These are phyloP conservation scores for Ceratopteris richardii DNA, from an alignment of 75 land plant species.

Conservation along the genomic window DNA sequence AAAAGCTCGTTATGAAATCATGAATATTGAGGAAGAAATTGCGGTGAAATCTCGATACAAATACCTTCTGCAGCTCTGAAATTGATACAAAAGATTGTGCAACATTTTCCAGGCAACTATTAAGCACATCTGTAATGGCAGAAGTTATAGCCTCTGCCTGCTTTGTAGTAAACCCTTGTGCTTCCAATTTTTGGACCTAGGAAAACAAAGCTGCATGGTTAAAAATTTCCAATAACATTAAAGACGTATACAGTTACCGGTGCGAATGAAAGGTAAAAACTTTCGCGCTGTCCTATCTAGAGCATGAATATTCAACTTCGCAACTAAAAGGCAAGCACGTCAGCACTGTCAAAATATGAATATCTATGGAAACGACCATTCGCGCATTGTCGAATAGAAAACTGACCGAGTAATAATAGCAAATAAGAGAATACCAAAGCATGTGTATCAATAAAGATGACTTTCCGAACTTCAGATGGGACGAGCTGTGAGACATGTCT, in stretches of 20 bases:
- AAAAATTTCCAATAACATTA: background rate
- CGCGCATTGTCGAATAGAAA: background rate
- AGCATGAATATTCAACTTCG: no score
- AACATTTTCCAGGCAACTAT: slow-evolving; percentile 84
- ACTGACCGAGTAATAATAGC: background rate
- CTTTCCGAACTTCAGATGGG: background rate
- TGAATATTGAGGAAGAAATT: no score
- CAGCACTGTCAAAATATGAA: background rate
- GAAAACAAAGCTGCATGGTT: background rate
- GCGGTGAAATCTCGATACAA: no score
- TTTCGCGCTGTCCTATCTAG: no score
- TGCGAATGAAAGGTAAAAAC: background rate
- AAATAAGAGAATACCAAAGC: slow-evolving; percentile 1
- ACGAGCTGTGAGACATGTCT: slow-evolving; percentile 4
- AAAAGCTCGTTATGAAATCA: background rate
- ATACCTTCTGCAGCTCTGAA: slow-evolving; percentile 65
- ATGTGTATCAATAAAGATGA: slow-evolving; percentile 9
- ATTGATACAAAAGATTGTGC: slow-evolving; percentile 61
- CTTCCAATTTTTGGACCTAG: slow-evolving; percentile 68
- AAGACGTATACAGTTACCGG: background rate
- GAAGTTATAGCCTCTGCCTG: slow-evolving; percentile 90
- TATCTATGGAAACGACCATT: background rate
- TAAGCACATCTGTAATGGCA: slow-evolving; percentile 70
- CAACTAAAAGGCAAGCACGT: background rate
- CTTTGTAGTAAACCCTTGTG: slow-evolving; percentile 66